These are phyloP conservation scores for Microstroma glucosiphilum DNA, from an alignment of 1,284 basidiomycete species.

Conservation along the genomic window DNA sequence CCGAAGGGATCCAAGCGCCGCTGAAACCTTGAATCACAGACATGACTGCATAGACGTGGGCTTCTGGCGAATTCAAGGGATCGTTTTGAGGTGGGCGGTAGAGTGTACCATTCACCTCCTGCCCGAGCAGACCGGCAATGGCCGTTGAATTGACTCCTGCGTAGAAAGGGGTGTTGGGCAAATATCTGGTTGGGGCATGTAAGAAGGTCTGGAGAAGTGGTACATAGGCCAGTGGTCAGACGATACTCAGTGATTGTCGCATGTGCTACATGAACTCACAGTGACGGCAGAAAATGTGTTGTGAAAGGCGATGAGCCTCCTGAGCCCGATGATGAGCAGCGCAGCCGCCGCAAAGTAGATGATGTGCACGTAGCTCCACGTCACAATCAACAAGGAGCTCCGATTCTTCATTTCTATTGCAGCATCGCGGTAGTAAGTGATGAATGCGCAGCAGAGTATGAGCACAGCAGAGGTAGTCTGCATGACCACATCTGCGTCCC, in stretches of 20 bases:
- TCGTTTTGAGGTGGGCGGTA: too few species aligned
- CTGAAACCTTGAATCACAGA: neutral
- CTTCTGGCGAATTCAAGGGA: neutral
- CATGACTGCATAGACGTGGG: neutral
- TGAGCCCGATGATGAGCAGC: neutral
- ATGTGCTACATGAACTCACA: neutral
- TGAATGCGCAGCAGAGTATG: neutral
- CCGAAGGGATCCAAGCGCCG: neutral
- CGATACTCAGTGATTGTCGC: neutral
- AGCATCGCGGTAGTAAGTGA: neutral
- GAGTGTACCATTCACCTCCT: too few species aligned
- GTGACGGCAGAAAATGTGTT: neutral
- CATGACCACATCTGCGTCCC: constrained; percentile 1
- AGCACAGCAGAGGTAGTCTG: neutral
- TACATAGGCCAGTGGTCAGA: neutral
- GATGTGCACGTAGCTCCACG: constrained; percentile 1
- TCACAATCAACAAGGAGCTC: neutral
- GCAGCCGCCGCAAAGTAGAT: neutral
- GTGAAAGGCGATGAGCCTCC: neutral
- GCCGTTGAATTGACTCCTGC: neutral
- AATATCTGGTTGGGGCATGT: neutral
- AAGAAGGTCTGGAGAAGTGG: neutral
- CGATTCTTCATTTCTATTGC: neutral
- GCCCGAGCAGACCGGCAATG: too few species aligned
- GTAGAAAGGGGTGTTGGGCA: neutral